A percentile compares a stretch with the other conserved stretches of the same genome.
These are phyloP conservation scores for Amaranthus cruentus DNA, from an alignment of 148 eudicot genomes.

Conservation along the genomic window DNA sequence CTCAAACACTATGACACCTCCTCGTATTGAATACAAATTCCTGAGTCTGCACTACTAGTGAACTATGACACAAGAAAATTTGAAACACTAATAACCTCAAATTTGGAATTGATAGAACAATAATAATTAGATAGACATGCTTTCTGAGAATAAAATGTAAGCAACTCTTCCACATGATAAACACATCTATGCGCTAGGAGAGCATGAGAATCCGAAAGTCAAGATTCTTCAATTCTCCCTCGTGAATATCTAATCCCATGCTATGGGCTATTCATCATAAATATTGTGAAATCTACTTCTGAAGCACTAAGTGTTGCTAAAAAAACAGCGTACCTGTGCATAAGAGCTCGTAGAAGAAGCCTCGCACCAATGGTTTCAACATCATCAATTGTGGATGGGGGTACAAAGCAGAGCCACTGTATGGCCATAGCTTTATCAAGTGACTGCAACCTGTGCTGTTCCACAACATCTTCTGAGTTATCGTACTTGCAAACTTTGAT, in stretches of 20 bases:
- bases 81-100: neutral
- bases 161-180: neutral
- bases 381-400: constrained; percentile 74
- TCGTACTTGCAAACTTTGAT: constrained; percentile 54
- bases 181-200: neutral
- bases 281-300: neutral
- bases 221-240: neutral
- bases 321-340: constrained; percentile 54
- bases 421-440: constrained; percentile 89
- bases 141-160: neutral
- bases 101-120: neutral
- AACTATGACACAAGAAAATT: neutral
- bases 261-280: neutral
- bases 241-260: too few species aligned
- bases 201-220: neutral
- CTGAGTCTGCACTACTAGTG: too few species aligned
- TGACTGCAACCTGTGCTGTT: constrained; percentile 79
- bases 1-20: too few species aligned
- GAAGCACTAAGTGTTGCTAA: neutral
- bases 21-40: too few species aligned
- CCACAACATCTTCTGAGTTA: constrained; percentile 64
- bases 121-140: neutral
- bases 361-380: constrained; percentile 52
- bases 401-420: constrained; percentile 99
- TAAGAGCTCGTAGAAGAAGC: constrained; percentile 71